phyloP scores from a whole-genome alignment of 345 rosid species.

The Brassica carinata region DNA sequence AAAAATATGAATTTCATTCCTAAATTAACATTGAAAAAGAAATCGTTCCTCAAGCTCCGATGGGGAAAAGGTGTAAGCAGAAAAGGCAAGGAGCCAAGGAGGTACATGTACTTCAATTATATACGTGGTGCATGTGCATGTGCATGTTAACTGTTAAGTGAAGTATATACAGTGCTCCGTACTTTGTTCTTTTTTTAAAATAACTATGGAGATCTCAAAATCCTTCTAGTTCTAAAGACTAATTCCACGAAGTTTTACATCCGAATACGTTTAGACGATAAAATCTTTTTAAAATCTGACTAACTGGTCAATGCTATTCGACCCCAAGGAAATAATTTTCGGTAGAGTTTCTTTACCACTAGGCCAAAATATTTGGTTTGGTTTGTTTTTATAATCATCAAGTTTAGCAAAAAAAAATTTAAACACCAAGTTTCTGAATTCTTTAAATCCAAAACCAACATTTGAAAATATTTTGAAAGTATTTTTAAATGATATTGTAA shows the following conservation, averaged over 20 bases:
- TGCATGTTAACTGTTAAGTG: background rate
- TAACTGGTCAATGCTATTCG: too few relatives aligned
- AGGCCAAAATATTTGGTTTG: too few relatives aligned
- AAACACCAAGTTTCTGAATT: background rate
- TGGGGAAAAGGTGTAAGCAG: background rate
- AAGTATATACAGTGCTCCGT: slow-evolving; percentile 11
- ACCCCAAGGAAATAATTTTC: too few relatives aligned
- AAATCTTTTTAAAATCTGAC: too few relatives aligned
- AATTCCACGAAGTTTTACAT: too few relatives aligned
- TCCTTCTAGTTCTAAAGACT: too few relatives aligned
- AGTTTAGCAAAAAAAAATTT: too few relatives aligned
- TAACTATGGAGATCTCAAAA: too few relatives aligned
- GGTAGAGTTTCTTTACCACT: too few relatives aligned
- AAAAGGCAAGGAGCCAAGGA: background rate
- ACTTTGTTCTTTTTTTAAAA: background rate
- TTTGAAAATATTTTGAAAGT: background rate
- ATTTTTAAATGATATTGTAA: background rate
- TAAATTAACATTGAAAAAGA: background rate
- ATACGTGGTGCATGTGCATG: slow-evolving; percentile 38
- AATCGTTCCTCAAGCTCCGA: background rate
- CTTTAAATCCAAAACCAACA: background rate
- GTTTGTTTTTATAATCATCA: background rate
- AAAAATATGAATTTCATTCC: background rate
- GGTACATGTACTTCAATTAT: slow-evolving; percentile 3
- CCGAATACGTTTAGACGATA: too few relatives aligned